These are phyloP conservation scores for Phialocephala sp. DNA, from an alignment of 2,329 filamentous ascomycete species.

Conservation along the genomic window DNA sequence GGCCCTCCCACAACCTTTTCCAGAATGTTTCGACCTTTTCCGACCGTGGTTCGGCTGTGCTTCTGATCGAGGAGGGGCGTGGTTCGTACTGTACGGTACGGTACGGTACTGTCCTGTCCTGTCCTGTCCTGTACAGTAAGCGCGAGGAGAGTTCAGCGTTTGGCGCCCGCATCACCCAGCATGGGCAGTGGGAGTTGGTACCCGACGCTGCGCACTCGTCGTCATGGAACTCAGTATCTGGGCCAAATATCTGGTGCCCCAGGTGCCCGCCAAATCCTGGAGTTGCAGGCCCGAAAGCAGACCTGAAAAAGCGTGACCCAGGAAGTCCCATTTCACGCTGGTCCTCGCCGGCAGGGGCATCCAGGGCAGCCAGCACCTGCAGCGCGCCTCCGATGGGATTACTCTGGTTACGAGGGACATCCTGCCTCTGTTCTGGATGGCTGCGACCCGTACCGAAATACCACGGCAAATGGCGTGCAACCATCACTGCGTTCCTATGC, in stretches of 20 bases:
- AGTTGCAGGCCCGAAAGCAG: conserved; percentile 1
- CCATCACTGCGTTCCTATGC: not conserved
- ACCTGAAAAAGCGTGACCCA: conserved; percentile 2
- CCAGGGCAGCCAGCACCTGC: not conserved
- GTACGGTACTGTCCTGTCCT: too few species aligned
- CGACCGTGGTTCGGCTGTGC: too few species aligned
- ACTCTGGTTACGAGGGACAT: too few species aligned
- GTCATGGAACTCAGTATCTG: too few species aligned
- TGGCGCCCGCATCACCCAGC: not conserved
- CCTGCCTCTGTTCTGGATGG: not conserved
- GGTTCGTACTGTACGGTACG: too few species aligned
- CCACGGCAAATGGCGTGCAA: conserved; percentile 3
- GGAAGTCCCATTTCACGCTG: conserved; percentile 12
- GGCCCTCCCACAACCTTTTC: conserved; percentile 9
- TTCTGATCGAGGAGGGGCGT: too few species aligned
- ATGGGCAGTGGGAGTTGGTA: not conserved
- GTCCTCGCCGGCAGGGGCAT: conserved; percentile 5
- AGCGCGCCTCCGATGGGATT: not conserved
- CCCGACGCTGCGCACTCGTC: not conserved
- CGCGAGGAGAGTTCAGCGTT: not conserved
- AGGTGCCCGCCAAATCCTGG: conserved; percentile 4
- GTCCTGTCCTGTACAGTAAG: too few species aligned
- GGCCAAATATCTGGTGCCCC: too few species aligned
- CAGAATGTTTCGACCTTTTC: conserved; percentile 11
- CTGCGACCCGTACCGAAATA: not conserved